Evolutionary conservation across 164 flowering plant genomes (phyloP), one percentile per base, ranked within the genome.

Genomic region (Malania oleifera): DNA sequence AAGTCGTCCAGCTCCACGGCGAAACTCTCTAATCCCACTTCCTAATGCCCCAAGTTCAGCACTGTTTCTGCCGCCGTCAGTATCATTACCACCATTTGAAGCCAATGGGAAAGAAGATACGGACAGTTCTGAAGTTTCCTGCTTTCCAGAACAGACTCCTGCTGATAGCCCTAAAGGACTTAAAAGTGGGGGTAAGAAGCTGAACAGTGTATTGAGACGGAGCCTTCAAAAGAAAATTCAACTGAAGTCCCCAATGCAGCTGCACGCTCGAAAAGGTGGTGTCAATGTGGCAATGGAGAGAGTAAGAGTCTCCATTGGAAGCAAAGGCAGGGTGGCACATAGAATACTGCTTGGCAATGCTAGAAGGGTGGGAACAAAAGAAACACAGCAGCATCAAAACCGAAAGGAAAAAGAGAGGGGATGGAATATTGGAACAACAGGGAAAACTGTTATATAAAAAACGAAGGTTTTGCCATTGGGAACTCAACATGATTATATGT

Each of bases 21-120:
- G 95, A n/a, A 78, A 69, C 67, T 89, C 98, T 27, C 67, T 93
- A 18, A 80, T 82, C 24, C 97, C 98, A 31, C 59, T 82, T 24
- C 90, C 92, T 9, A 59, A 57, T 9, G 46, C 62, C 26, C 64
- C 65, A 55, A 51, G 28, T 27, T 22, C 68, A 23, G 35, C 70
- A 8, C 75, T 62, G 43, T 39, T 61, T 3, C 65, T 76, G 46
- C 47, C 70, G 43, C 59, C 80, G 27, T 27, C 67, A 9, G 29
- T 63, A 44, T 72, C 79, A 28, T 39, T 72, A 59, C 67, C 67
- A 43, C 61, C 75, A 38, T 39, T 56, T 14, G 69, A 54, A 55
- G 73, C 49, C 5, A 69, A 68, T 12, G 51, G 53, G 47, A 70
- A 46, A 63, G 82, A 79, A 66, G 70, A 49, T 20, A 39, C 11